phyloP scores from a whole-genome alignment of 2,329 filamentous ascomycete species.

The Trichoderma sp. region DNA sequence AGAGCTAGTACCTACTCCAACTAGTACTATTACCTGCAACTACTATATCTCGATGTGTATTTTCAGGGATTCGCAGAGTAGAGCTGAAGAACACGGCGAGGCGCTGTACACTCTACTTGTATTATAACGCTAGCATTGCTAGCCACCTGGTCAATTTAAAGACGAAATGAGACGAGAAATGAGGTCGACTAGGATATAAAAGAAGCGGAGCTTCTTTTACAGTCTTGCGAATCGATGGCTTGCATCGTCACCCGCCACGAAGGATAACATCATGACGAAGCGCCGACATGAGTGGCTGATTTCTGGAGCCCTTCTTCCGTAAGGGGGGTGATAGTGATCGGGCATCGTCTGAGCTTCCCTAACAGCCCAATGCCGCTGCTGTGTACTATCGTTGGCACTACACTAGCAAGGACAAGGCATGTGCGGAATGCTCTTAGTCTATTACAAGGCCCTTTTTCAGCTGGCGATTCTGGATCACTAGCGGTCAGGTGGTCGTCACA shows the following conservation, averaged over 20 bases:
- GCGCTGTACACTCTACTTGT: background rate
- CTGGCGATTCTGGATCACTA: background rate
- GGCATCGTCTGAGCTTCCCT: constrained; percentile 17
- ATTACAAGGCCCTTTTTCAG: background rate
- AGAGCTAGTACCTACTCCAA: background rate
- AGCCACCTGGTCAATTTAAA: constrained; percentile 11
- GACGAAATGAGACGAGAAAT: constrained; percentile 24
- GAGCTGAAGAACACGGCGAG: background rate
- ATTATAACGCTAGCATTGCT: background rate
- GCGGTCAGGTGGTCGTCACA: background rate
- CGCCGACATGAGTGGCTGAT: constrained; percentile 2
- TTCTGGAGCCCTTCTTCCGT: constrained; percentile 1
- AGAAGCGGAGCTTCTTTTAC: constrained; percentile 18
- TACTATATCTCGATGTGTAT: background rate
- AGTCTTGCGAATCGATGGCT: constrained; percentile 22
- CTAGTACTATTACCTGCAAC: background rate
- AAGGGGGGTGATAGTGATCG: background rate
- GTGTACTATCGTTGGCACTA: background rate
- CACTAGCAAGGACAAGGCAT: background rate
- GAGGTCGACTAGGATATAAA: constrained; percentile 9
- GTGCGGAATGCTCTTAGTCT: background rate
- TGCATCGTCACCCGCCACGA: constrained; percentile 24
- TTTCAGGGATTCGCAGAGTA: background rate
- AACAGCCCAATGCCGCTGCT: background rate
- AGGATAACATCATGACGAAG: constrained; percentile 4